Evolutionary conservation across 345 rosid species (phyloP).

Genomic region (Laguncularia racemosa): DNA sequence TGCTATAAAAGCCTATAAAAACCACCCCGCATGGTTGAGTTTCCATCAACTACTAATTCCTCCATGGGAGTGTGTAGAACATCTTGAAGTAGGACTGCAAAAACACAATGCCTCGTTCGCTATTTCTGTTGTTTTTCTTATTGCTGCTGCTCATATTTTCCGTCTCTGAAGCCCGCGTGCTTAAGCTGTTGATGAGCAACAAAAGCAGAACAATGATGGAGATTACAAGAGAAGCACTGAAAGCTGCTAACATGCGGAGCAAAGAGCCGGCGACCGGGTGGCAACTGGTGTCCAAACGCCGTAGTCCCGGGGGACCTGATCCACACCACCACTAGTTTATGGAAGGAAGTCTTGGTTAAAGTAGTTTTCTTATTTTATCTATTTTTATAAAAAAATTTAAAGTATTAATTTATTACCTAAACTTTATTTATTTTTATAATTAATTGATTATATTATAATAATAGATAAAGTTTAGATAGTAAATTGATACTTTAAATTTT

Average conservation of each 20-base stretch:
- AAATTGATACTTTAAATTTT: no score
- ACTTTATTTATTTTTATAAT: no score
- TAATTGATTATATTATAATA: no score
- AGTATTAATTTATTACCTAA: no score
- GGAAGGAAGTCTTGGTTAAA: no score
- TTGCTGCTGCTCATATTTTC: conserved; percentile 25
- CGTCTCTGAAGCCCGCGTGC: conserved; percentile 21
- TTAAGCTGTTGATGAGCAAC: conserved; percentile 6
- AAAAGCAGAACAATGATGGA: conserved; percentile 27
- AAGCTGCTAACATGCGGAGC: conserved; percentile 31
- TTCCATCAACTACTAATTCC: no score
- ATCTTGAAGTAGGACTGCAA: background rate
- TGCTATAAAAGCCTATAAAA: no score
- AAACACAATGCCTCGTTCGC: conserved; percentile 15
- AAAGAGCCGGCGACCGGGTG: conserved; percentile 19
- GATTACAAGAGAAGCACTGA: conserved; percentile 33
- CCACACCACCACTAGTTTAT: conserved; percentile 45
- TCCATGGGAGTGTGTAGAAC: no score
- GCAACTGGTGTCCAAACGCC: conserved; percentile 28
- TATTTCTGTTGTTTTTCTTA: conserved; percentile 17
- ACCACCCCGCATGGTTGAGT: no score
- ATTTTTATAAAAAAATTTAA: no score
- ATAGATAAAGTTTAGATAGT: no score
- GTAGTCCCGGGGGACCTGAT: conserved; percentile 72
- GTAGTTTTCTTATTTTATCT: no score